These are phyloP conservation scores for Podospora anserina DNA, from an alignment of 495 filamentous ascomycete genomes.

Conservation along the genomic window DNA sequence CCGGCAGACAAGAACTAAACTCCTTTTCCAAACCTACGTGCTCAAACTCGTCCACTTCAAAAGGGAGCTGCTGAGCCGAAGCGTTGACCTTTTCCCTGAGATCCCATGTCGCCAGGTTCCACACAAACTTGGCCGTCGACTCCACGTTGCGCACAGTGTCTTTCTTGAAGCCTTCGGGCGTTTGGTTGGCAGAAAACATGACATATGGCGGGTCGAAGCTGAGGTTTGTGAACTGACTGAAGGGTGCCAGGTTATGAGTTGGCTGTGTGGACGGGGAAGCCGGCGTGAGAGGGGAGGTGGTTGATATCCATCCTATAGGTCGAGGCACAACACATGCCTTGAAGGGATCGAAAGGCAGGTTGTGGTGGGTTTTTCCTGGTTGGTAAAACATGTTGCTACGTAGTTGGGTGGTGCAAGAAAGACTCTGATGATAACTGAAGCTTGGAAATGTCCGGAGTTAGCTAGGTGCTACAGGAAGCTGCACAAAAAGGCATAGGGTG, in stretches of 20 bases:
- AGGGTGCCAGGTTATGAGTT: slow-evolving; percentile 52
- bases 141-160: slow-evolving; percentile 55
- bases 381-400: slow-evolving; percentile 18
- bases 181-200: slow-evolving; percentile 56
- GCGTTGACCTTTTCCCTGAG: slow-evolving; percentile 53
- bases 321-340: slow-evolving; percentile 25
- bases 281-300: slow-evolving; percentile 21
- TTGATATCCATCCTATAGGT: slow-evolving; percentile 28
- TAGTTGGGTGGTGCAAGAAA: no score
- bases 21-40: slow-evolving; percentile 47
- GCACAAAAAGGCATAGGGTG: not conserved
- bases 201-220: slow-evolving; percentile 59
- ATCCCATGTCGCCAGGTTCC: slow-evolving; percentile 56
- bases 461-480: not conserved
- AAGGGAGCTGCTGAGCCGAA: slow-evolving; percentile 40
- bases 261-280: not conserved
- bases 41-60: slow-evolving; percentile 54
- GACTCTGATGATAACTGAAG: no score
- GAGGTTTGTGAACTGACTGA: slow-evolving; percentile 58
- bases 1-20: slow-evolving; percentile 17
- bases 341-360: slow-evolving; percentile 24
- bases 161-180: slow-evolving; percentile 40
- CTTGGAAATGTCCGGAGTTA: not conserved
- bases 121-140: slow-evolving; percentile 52
- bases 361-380: slow-evolving; percentile 15